Conservation (phyloP, 768 basidiomycete species). For the Suillus clintonianus region DNA sequence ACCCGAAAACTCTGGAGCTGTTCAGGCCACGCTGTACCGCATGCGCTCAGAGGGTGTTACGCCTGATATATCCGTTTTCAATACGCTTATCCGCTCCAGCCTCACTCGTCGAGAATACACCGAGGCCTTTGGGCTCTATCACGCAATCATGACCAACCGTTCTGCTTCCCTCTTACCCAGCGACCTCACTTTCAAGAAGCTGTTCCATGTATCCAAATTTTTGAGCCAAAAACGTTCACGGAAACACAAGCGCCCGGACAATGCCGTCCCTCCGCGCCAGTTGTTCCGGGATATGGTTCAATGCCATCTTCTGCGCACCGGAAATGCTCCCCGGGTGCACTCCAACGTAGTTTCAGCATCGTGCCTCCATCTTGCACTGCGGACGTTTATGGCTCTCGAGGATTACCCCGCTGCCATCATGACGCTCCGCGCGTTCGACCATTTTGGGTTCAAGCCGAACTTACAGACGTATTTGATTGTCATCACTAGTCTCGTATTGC, state of each 20-base stretch:
- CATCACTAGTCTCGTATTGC: constrained; percentile 38
- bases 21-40: constrained; percentile 38
- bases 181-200: constrained; percentile 46
- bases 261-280: constrained; percentile 37
- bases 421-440: constrained; percentile 33
- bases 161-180: constrained; percentile 35
- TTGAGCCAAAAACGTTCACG: constrained; percentile 22
- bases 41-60: constrained; percentile 40
- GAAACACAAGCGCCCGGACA: constrained; percentile 16
- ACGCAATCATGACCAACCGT: constrained; percentile 36
- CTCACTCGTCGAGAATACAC: constrained; percentile 30
- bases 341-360: constrained; percentile 32
- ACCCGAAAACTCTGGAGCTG: constrained; percentile 28
- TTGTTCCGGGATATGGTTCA: constrained; percentile 49
- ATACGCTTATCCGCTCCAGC: constrained; percentile 47
- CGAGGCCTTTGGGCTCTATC: constrained; percentile 47
- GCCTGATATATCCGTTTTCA: constrained; percentile 46
- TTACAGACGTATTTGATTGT: constrained; percentile 42
- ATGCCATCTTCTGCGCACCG: constrained; percentile 29
- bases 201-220: constrained; percentile 38
- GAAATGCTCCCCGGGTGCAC: constrained; percentile 13
- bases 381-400: constrained; percentile 41
- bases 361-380: constrained; percentile 44
- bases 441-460: constrained; percentile 32
- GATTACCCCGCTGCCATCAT: constrained; percentile 54